Conservation (phyloP, 164 flowering plant genomes). For the Tetrastigma voinierianum region DNA sequence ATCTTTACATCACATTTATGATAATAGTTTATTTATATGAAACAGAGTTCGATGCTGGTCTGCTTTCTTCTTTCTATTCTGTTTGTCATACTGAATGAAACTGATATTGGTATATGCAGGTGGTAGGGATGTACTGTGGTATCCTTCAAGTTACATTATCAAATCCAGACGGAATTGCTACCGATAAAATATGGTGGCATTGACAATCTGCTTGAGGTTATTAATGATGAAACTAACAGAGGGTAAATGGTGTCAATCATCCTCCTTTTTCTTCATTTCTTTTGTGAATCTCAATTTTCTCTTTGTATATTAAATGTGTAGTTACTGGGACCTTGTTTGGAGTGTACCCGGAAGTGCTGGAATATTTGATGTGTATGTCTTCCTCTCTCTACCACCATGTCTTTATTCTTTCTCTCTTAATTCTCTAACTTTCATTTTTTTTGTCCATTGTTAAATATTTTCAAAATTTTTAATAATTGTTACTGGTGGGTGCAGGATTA, state of each 20-base stretch:
- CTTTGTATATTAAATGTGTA: slow-evolving; percentile 15
- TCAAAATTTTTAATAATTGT: not conserved
- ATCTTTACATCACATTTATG: too few relatives aligned
- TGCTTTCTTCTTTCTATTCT: not conserved
- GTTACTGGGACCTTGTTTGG: slow-evolving; percentile 78
- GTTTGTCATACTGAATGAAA: not conserved
- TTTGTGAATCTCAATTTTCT: not conserved
- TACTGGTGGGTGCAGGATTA: slow-evolving; percentile 52
- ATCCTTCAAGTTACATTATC: slow-evolving; percentile 56
- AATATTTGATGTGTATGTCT: slow-evolving; percentile 50
- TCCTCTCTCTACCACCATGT: too few relatives aligned
- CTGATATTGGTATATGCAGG: slow-evolving; percentile 33
- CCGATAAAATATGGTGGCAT: slow-evolving; percentile 44
- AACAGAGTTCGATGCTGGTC: too few relatives aligned
- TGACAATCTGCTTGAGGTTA: slow-evolving; percentile 58
- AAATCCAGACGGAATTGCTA: slow-evolving; percentile 67
- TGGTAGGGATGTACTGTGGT: slow-evolving; percentile 69
- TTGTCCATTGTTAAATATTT: not conserved
- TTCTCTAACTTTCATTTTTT: not conserved
- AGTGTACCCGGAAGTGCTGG: slow-evolving; percentile 46
- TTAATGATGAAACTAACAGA: slow-evolving; percentile 52
- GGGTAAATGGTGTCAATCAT: slow-evolving; percentile 34
- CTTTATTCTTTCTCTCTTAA: not conserved
- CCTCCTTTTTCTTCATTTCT: not conserved
- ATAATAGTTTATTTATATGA: not conserved